A percentile compares a stretch with the other conserved stretches of the same genome.
These are phyloP conservation scores for Escovopsis sp. DNA, from an alignment of 2,329 filamentous ascomycete species.

Conservation along the genomic window DNA sequence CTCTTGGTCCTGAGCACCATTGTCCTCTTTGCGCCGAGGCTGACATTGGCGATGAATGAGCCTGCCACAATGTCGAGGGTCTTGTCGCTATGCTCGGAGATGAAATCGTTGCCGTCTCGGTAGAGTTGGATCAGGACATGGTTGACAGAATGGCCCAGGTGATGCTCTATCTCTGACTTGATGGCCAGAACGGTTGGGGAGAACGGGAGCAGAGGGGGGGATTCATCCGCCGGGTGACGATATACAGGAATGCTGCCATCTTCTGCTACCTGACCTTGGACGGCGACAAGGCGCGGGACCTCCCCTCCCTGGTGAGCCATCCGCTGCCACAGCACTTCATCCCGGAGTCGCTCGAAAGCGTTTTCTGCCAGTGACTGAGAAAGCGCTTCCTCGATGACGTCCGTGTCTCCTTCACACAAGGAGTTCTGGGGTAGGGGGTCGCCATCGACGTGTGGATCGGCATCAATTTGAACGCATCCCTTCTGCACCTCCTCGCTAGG, in stretches of 20 bases:
- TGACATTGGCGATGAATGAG: conserved; percentile 83
- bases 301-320: conserved; percentile 90
- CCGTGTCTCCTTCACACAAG: conserved; percentile 71
- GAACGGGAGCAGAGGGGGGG: conserved; percentile 62
- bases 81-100: conserved; percentile 95
- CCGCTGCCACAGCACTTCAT: conserved; percentile 72
- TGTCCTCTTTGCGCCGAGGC: conserved; percentile 76
- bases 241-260: conserved; percentile 80
- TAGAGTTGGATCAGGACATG: conserved; percentile 91
- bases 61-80: conserved; percentile 73
- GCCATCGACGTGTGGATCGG: neutral
- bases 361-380: conserved; percentile 36
- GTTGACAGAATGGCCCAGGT: conserved; percentile 68
- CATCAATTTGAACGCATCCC: neutral
- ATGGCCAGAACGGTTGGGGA: conserved; percentile 53
- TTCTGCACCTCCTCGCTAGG: neutral
- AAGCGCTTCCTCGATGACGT: conserved; percentile 56
- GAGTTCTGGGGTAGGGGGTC: conserved; percentile 21
- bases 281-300: conserved; percentile 79
- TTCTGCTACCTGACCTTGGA: conserved; percentile 56
- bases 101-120: conserved; percentile 75
- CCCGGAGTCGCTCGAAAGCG: conserved; percentile 53
- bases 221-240: conserved; percentile 82
- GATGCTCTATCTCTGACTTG: conserved; percentile 50
- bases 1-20: conserved; percentile 85